These are phyloP conservation scores for Penicillium sp. DNA, from an alignment of 2,329 filamentous ascomycete species.

Conservation along the genomic window DNA sequence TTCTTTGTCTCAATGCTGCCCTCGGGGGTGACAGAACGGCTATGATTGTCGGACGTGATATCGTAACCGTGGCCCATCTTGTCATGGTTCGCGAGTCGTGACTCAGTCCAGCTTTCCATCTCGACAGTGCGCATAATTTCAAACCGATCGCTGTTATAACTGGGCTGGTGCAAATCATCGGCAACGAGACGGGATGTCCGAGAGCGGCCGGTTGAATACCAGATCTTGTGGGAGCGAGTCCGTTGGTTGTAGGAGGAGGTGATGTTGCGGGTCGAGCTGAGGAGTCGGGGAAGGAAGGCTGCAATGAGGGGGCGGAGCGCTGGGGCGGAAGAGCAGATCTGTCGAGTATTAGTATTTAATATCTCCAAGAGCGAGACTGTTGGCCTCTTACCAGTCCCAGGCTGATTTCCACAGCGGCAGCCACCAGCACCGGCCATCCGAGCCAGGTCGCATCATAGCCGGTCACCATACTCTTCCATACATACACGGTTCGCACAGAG, in stretches of 20 bases:
- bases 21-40: slow-evolving; percentile 10
- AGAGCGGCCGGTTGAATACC: slow-evolving; percentile 22
- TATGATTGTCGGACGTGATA: slow-evolving; percentile 14
- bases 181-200: slow-evolving; percentile 14
- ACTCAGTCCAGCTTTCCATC: slow-evolving; percentile 33
- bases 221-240: slow-evolving; percentile 20
- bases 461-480: slow-evolving; percentile 31
- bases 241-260: slow-evolving; percentile 16
- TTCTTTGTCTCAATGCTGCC: slow-evolving; percentile 20
- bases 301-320: slow-evolving; percentile 35
- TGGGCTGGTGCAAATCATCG: slow-evolving; percentile 11
- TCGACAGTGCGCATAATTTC: slow-evolving; percentile 36
- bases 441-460: slow-evolving; percentile 35
- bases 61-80: slow-evolving; percentile 15
- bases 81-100: slow-evolving; percentile 12
- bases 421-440: slow-evolving; percentile 32
- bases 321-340: slow-evolving; percentile 39
- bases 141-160: slow-evolving; percentile 23
- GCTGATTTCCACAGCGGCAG: slow-evolving; percentile 33
- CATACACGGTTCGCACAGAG: slow-evolving; percentile 33
- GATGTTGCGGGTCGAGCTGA: slow-evolving; percentile 26
- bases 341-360: not conserved
- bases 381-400: slow-evolving; percentile 31
- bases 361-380: not conserved
- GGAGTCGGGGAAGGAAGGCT: slow-evolving; percentile 31